Conservation (phyloP, 2,329 filamentous ascomycete genomes). For the Hymenoscyphus fructigenus region DNA sequence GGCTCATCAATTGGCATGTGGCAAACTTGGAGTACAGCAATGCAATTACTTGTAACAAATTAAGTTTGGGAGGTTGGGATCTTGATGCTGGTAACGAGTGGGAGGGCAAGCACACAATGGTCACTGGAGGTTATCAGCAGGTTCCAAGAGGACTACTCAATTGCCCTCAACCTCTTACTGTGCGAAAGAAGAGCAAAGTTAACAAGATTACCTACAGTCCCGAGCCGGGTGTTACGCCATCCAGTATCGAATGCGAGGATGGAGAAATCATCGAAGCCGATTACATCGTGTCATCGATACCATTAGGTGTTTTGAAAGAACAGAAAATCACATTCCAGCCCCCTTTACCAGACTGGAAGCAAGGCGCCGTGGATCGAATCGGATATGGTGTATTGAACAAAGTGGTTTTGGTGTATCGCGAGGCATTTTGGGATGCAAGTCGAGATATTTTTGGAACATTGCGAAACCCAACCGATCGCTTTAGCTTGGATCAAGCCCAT, state of each 20-base stretch:
- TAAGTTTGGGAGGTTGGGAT: conserved; percentile 92
- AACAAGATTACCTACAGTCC: conserved; percentile 66
- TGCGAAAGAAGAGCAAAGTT: conserved; percentile 72
- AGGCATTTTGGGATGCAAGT: conserved; percentile 85
- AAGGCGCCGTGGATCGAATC: conserved; percentile 74
- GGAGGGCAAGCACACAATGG: conserved; percentile 89
- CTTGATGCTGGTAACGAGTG: conserved; percentile 98
- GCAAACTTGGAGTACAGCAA: conserved; percentile 98
- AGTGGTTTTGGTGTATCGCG: conserved; percentile 84
- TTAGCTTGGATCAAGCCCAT: conserved; percentile 75
- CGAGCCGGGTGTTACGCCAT: conserved; percentile 46
- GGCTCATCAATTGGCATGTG: conserved; percentile 95
- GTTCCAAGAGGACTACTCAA: conserved; percentile 84
- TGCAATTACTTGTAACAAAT: conserved; percentile 78
- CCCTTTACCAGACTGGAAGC: conserved; percentile 83
- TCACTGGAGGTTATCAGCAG: conserved; percentile 91
- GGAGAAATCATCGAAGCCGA: conserved; percentile 80
- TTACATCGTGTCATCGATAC: conserved; percentile 84
- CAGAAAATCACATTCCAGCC: conserved; percentile 82
- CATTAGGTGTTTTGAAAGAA: conserved; percentile 89
- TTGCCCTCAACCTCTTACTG: conserved; percentile 72
- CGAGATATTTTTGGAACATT: conserved; percentile 94
- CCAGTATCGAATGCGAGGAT: conserved; percentile 72
- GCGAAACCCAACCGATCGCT: conserved; percentile 66
- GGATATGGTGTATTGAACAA: conserved; percentile 96